A percentile compares a stretch with the other conserved stretches of the same genome.
phyloP scores from a whole-genome alignment of 2,329 filamentous ascomycete species.

The Hypoxylon rubiginosum region DNA sequence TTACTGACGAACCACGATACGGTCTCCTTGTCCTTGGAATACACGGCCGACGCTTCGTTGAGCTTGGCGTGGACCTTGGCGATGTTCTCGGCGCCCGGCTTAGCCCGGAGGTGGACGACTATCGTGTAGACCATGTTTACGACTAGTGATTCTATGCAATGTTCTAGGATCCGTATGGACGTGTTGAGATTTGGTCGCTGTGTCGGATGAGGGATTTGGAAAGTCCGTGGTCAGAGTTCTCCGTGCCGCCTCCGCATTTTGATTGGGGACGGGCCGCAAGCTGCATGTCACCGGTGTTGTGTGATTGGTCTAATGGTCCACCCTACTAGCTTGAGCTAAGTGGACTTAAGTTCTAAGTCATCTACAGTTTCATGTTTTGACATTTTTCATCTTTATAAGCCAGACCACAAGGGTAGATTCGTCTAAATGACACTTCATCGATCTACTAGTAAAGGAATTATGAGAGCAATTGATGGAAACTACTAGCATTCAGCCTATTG shows the following conservation, averaged over 20 bases:
- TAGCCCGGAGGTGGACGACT: conserved; percentile 78
- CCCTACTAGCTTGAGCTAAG: no score
- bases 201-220: neutral
- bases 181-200: neutral
- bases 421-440: no score
- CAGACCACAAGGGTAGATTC: no score
- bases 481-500: no score
- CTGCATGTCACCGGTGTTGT: no score
- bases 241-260: conserved; percentile 2
- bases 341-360: no score
- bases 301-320: no score
- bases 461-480: no score
- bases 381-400: no score
- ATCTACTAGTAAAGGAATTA: no score
- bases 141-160: conserved; percentile 11
- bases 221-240: neutral
- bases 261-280: no score
- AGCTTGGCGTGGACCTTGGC: conserved; percentile 78
- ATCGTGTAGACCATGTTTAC: conserved; percentile 75
- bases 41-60: conserved; percentile 79
- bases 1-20: conserved; percentile 76
- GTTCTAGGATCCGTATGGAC: neutral
- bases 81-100: conserved; percentile 73
- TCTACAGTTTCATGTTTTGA: no score
- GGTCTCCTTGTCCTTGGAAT: conserved; percentile 79